Percentiles rank a stretch among this genome's conserved stretches.
Evolutionary conservation across 805 yeast genomes (phyloP).

Genomic region (Metschnikowia baotianmanensis): DNA sequence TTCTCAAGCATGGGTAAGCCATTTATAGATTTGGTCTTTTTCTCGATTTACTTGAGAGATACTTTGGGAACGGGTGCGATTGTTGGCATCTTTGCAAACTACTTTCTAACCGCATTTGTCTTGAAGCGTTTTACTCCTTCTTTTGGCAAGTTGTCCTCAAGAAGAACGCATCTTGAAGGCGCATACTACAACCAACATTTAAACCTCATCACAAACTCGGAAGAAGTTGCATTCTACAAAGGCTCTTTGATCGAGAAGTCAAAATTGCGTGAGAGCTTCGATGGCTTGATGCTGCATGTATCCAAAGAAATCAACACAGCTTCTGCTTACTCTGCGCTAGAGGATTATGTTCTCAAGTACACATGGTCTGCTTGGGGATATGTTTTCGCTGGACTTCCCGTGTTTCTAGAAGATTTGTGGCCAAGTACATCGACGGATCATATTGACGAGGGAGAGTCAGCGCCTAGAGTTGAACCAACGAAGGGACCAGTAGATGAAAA

Average conservation of each 20-base stretch:
- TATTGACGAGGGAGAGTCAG: conserved; percentile 20
- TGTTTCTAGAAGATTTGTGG: conserved; percentile 56
- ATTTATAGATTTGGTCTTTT: conserved; percentile 77
- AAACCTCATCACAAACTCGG: conserved; percentile 82
- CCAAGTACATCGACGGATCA: conserved; percentile 23
- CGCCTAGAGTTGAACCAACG: conserved; percentile 13
- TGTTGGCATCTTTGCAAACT: conserved; percentile 75
- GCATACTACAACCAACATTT: conserved; percentile 83
- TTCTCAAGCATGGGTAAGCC: conserved; percentile 93
- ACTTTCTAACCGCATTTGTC: conserved; percentile 72
- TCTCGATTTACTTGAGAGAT: conserved; percentile 78
- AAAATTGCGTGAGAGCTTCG: conserved; percentile 60
- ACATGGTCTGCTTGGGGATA: conserved; percentile 97
- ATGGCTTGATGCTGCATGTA: conserved; percentile 52
- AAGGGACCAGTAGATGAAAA: conserved; percentile 38
- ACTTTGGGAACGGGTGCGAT: conserved; percentile 87
- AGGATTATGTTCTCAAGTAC: conserved; percentile 84
- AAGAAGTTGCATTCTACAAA: conserved; percentile 91
- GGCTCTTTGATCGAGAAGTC: conserved; percentile 77
- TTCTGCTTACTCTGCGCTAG: conserved; percentile 68
- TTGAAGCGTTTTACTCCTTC: conserved; percentile 78
- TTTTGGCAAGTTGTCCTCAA: conserved; percentile 73
- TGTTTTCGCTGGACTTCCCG: conserved; percentile 85
- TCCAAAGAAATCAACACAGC: conserved; percentile 54
- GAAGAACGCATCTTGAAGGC: conserved; percentile 79